Conservation (phyloP, 805 yeast species). For the Saturnispora bothae region DNA sequence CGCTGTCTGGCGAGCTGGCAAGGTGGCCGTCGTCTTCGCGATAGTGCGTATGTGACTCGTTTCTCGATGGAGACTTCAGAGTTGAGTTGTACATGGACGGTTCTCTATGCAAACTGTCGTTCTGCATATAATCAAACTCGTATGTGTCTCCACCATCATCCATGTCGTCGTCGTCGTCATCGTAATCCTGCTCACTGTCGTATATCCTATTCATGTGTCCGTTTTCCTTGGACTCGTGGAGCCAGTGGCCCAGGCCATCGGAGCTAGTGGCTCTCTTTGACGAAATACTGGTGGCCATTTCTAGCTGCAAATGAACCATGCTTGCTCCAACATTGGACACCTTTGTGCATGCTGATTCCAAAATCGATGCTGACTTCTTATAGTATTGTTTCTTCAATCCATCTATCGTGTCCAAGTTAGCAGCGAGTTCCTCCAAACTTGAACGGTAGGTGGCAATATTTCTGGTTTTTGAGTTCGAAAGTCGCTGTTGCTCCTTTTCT, state of each 20-base stretch:
- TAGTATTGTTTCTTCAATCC: constrained; percentile 65
- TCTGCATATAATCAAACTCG: not conserved
- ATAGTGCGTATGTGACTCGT: too few relatives aligned
- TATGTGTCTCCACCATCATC: not conserved
- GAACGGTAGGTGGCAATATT: constrained; percentile 59
- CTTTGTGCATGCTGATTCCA: constrained; percentile 49
- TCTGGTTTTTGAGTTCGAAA: constrained; percentile 50
- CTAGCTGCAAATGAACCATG: constrained; percentile 68
- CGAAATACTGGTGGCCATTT: constrained; percentile 71
- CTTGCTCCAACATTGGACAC: constrained; percentile 49
- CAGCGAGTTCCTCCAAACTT: constrained; percentile 56
- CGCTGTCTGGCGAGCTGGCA: too few relatives aligned
- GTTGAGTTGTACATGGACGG: not conserved
- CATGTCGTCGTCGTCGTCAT: too few relatives aligned
- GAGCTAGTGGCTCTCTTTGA: constrained; percentile 84
- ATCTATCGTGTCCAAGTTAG: constrained; percentile 72
- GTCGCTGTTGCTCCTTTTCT: constrained; percentile 49
- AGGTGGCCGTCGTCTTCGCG: too few relatives aligned
- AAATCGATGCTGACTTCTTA: constrained; percentile 48
- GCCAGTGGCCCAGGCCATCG: constrained; percentile 51
- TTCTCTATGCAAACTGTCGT: constrained; percentile 1
- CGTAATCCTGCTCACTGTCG: too few relatives aligned
- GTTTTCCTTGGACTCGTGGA: not conserved
- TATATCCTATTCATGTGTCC: not conserved
- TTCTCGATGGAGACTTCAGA: not conserved